phyloP scores from a whole-genome alignment of 2,329 filamentous ascomycete species.

The Fusarium tupiense region DNA sequence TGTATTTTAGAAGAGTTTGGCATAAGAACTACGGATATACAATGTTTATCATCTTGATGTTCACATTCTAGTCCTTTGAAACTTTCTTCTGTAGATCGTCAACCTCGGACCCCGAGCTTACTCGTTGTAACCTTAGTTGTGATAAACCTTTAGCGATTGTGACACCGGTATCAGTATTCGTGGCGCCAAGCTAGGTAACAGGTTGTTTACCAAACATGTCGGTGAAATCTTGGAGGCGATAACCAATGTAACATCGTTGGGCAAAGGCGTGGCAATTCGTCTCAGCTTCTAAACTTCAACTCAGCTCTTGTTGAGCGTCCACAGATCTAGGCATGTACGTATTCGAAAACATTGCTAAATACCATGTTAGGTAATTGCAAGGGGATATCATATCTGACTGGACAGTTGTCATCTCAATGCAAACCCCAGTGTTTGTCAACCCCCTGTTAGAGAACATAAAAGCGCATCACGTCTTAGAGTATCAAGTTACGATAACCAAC shows the following conservation, averaged over 20 bases:
- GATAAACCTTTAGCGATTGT: constrained; percentile 17
- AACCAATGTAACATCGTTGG: constrained; percentile 11
- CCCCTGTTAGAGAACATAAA: constrained; percentile 1
- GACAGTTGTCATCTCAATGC: constrained; percentile 14
- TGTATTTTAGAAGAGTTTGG: not conserved
- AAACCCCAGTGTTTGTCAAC: constrained; percentile 2
- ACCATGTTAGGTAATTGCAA: not conserved
- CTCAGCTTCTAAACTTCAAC: constrained; percentile 6
- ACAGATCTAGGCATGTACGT: not conserved
- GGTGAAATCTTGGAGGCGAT: not conserved
- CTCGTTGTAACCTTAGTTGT: constrained; percentile 13
- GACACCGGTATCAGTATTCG: constrained; percentile 5
- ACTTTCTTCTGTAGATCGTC: not conserved
- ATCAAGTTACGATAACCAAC: not conserved
- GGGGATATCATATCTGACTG: not conserved
- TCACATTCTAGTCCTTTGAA: not conserved
- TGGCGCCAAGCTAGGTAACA: constrained; percentile 13
- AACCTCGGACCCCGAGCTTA: constrained; percentile 2
- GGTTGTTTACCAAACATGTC: not conserved
- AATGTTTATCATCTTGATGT: not conserved
- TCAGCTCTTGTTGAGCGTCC: not conserved
- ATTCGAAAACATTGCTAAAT: constrained; percentile 1
- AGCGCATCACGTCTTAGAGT: not conserved
- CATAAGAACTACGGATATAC: not conserved
- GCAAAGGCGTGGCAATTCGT: constrained; percentile 17